phyloP scores from a whole-genome alignment of 179 eudicot genomes.

The Amaranthus tricolor region DNA sequence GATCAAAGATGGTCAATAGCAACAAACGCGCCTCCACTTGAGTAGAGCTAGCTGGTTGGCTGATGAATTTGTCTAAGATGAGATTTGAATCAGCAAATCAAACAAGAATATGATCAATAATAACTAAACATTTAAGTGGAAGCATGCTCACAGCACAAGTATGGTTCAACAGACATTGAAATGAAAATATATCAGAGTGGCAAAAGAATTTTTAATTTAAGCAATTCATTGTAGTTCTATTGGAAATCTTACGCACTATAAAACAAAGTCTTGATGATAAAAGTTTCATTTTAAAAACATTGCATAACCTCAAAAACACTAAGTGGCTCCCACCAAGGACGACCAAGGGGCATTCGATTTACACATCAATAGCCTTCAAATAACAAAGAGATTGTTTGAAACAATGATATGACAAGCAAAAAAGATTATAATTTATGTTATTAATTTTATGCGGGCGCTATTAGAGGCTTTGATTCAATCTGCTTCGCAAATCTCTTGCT shows the following conservation, averaged over 20 bases:
- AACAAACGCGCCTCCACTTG: background rate
- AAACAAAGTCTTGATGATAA: background rate
- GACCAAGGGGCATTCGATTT: too few relatives aligned
- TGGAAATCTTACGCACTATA: background rate
- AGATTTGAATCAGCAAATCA: background rate
- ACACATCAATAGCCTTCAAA: too few relatives aligned
- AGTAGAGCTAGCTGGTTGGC: background rate
- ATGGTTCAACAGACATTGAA: background rate
- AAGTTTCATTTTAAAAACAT: too few relatives aligned
- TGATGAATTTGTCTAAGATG: background rate
- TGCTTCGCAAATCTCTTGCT: too few relatives aligned
- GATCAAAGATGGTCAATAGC: background rate
- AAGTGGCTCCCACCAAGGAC: too few relatives aligned
- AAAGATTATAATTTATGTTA: too few relatives aligned
- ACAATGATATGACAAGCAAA: too few relatives aligned
- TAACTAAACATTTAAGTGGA: background rate
- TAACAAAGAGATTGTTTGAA: too few relatives aligned
- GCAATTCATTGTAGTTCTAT: background rate
- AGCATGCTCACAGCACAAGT: background rate
- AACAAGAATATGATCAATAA: background rate
- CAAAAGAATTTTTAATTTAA: background rate
- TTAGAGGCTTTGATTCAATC: too few relatives aligned
- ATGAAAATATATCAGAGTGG: background rate
- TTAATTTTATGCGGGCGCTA: too few relatives aligned
- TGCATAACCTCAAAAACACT: too few relatives aligned